Conservation (phyloP, 1,139 yeast genomes). For the Yamadazyma triangularis region DNA sequence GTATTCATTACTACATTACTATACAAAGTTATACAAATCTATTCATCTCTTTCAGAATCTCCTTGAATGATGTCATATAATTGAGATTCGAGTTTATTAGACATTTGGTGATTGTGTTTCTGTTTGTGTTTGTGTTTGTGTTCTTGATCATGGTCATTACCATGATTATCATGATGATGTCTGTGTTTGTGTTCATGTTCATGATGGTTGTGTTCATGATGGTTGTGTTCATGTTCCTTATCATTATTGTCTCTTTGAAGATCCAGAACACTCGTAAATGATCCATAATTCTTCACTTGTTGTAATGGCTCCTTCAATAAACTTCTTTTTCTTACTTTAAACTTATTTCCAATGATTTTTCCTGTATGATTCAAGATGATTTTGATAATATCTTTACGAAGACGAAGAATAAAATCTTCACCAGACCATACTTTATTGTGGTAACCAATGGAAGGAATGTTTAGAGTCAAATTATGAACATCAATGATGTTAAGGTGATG, state of each 20-base stretch:
- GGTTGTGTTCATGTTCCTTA: neutral
- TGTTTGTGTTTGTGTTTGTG: neutral
- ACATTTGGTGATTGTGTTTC: neutral
- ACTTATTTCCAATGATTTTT: constrained; percentile 72
- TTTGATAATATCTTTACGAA: constrained; percentile 66
- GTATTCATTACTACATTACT: too few species aligned
- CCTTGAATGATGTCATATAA: too few species aligned
- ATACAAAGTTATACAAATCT: too few species aligned
- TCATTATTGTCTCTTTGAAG: constrained; percentile 25
- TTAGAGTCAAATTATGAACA: constrained; percentile 62
- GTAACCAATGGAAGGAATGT: constrained; percentile 63
- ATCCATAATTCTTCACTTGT: constrained; percentile 39
- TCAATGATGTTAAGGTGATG: constrained; percentile 64
- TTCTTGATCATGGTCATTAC: neutral
- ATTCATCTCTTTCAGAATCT: too few species aligned
- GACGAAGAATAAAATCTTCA: constrained; percentile 60
- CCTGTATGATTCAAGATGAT: constrained; percentile 74
- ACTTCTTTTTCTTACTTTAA: constrained; percentile 37
- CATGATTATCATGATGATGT: constrained; percentile 3
- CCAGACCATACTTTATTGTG: constrained; percentile 73
- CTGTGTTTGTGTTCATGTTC: constrained; percentile 5
- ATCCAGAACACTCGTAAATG: constrained; percentile 36
- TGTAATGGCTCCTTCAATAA: constrained; percentile 34
- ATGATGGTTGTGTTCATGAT: constrained; percentile 14
- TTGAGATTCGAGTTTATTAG: too few species aligned